Conservation (phyloP, 2,329 filamentous ascomycete genomes). For the Decorospora gaudefroyi region DNA sequence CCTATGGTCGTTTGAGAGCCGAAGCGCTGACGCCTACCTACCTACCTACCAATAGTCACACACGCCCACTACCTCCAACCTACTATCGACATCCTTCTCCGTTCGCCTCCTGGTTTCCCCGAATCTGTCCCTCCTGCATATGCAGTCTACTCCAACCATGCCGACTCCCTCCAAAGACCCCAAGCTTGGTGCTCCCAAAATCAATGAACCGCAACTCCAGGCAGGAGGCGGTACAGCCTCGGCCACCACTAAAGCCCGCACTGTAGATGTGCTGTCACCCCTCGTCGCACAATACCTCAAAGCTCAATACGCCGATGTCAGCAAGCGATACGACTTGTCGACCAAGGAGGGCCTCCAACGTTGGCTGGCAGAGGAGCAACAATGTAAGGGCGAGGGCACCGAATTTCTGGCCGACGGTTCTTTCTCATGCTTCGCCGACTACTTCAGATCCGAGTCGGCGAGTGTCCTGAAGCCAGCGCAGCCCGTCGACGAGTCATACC, state of each 20-base stretch:
- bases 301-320: slow-evolving; percentile 34
- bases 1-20: too few species aligned
- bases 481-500: slow-evolving; percentile 63
- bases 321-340: slow-evolving; percentile 36
- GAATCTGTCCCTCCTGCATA: background rate
- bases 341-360: slow-evolving; percentile 38
- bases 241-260: slow-evolving; percentile 33
- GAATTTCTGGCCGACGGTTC: slow-evolving; percentile 38
- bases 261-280: slow-evolving; percentile 38
- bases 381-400: slow-evolving; percentile 27
- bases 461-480: slow-evolving; percentile 52
- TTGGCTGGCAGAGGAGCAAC: slow-evolving; percentile 43
- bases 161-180: slow-evolving; percentile 27
- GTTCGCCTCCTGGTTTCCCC: background rate
- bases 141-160: slow-evolving; percentile 17
- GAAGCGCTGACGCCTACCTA: slow-evolving; percentile 1
- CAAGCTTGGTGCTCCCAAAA: slow-evolving; percentile 41
- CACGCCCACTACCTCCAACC: background rate
- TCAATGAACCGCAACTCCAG: slow-evolving; percentile 44
- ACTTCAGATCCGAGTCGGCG: slow-evolving; percentile 54
- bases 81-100: background rate
- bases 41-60: too few species aligned
- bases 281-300: slow-evolving; percentile 39
- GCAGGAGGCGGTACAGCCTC: slow-evolving; percentile 46
- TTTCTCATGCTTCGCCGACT: slow-evolving; percentile 45